A percentile compares a stretch with the other conserved stretches of the same genome.
phyloP scores from a whole-genome alignment of 176 grass and related monocot species.

The Puya raimondii region DNA sequence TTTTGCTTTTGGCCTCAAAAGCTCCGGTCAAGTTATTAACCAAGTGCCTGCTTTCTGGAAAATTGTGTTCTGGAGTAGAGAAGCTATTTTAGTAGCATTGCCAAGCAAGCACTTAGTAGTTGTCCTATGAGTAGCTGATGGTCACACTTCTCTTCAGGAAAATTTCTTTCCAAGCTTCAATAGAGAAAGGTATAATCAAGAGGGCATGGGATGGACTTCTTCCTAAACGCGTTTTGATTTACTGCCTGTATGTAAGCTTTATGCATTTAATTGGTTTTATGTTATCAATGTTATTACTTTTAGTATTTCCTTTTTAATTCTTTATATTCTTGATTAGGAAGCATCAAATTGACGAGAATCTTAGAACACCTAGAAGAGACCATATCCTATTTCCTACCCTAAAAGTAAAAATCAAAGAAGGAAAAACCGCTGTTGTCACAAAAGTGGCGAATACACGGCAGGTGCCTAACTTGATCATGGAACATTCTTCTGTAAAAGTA shows the following conservation, averaged over 20 bases:
- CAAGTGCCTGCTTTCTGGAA: no score
- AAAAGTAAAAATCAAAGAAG: not conserved
- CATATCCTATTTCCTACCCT: constrained; percentile 55
- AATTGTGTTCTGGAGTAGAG: no score
- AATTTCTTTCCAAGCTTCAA: constrained; percentile 35
- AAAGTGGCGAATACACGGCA: not conserved
- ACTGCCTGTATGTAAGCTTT: constrained; percentile 43
- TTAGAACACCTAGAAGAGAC: constrained; percentile 37
- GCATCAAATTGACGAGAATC: constrained; percentile 40
- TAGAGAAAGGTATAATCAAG: constrained; percentile 41
- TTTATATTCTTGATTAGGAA: constrained; percentile 36
- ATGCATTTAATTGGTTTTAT: no score
- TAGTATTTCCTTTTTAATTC: not conserved
- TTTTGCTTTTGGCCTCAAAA: no score
- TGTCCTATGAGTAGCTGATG: no score
- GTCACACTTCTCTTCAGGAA: constrained; percentile 14
- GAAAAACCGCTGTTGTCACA: not conserved
- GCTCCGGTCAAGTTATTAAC: no score
- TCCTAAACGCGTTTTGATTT: constrained; percentile 61
- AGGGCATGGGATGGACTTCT: constrained; percentile 61
- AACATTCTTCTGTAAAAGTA: not conserved
- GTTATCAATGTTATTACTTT: no score
- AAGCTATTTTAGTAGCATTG: no score
- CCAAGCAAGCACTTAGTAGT: no score
- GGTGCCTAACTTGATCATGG: not conserved